Base-by-base conservation (phyloP, 106 monocot genomes). In the Allium fistulosum region DNA sequence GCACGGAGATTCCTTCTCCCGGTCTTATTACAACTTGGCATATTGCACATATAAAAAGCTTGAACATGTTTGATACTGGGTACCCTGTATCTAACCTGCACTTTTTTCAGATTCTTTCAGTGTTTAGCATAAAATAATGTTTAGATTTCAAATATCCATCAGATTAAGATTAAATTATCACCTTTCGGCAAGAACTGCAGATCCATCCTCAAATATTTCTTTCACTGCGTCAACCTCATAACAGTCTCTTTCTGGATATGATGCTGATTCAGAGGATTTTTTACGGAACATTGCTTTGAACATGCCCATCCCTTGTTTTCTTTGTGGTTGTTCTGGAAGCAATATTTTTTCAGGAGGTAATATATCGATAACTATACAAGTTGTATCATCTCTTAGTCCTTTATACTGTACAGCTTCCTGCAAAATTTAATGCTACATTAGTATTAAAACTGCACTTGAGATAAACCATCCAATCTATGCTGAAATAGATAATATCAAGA, bases 131-230 rank as follows among this genome's bases (percentile, higher is more conserved):
- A 4, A 5, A 37, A 37, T 37, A 37, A 37, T 37, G 37, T 5
- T 37, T 37, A 37, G 37, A 5, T 37, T 37, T 2, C 37, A 37
- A 4, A 37, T 37, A 37, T 37, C 37, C 5, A 37, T 37, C 37
- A 37, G 37, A 37, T 5, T 37, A 37, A 37, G 5, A 37, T 37
- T 4, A 37, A 37, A 37, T 37, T 37, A 37, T 37, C 37, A 93
- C 93, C 93, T 83, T 64, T 75, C 53, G 51, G 86, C 74, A 68
- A 93, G 83, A 18, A 75, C 9, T 14, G 88, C 79, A 67, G 89
- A 93, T 69, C 89, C 93, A 62, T 93, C 83, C 69, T 93, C 93
- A 77, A 83, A 93, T 60, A 93, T 72, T 80, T 93, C 93, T 70
- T 89, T 86, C 46, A 89, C 83, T 10, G 74, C 62, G 65, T 81